Conservation (phyloP, 768 basidiomycete genomes). For the Chiua virens region DNA sequence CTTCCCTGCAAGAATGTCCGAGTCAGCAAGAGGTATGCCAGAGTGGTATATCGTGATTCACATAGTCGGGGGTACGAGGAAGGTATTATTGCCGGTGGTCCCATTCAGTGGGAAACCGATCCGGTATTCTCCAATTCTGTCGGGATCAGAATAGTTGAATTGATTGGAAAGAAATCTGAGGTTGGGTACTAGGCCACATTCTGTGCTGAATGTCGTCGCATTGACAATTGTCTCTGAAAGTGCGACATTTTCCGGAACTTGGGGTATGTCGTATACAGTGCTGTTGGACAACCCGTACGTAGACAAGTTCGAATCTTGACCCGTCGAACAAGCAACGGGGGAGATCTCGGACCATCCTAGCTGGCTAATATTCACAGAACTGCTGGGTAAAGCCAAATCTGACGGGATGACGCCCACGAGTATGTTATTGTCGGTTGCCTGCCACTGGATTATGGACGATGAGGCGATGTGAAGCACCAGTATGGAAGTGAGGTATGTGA, state of each 20-base stretch:
- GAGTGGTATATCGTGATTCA: neutral
- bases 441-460: conserved; percentile 19
- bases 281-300: neutral
- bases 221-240: neutral
- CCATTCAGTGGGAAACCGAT: neutral
- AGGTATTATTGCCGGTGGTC: neutral
- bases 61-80: neutral
- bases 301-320: neutral
- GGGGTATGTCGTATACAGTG: neutral
- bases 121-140: neutral
- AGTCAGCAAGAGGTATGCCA: too few species aligned
- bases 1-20: neutral
- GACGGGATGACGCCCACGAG: neutral
- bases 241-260: too few species aligned
- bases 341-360: neutral
- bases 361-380: neutral
- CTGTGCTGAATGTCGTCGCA: neutral
- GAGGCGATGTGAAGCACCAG: conserved; percentile 24
- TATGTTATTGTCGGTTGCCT: conserved; percentile 11
- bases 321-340: neutral
- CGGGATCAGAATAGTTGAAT: too few species aligned
- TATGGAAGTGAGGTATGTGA: conserved; percentile 18
- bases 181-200: neutral
- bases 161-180: neutral
- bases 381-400: neutral